Evolutionary conservation across 192 early-diverging fungal genomes (phyloP), one percentile per base, ranked within the genome.

Genomic region (Coemansia sp.): DNA sequence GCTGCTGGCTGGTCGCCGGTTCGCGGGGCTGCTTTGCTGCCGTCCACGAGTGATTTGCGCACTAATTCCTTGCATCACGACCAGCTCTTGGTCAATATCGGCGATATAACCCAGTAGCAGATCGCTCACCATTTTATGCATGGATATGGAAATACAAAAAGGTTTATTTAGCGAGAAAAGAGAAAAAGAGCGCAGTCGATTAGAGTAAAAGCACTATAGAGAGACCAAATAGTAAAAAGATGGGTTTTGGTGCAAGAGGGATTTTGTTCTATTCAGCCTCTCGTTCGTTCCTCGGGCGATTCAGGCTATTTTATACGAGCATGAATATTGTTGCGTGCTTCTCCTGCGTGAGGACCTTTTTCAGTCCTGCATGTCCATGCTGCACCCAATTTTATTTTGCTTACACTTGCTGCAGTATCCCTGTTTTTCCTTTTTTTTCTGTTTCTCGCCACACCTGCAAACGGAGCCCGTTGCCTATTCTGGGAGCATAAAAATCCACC

Each of bases 61-160:
- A 5, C 69, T 58, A 28, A 75, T 81, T 9, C 78, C 78, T 44
- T 75, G 72, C 59, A 68, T 12, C 34, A 81, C 52, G 15, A 81
- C 44, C 54, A 81, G 69, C 37, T 74, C 78, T 22, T 60, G 64
- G 34, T 81, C 71, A 15, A 71, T 75, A 7, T 64, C 71, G 7
- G 66, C 59, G 7, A 72, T 60, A 40, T 72, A 69, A 12, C 50
- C 64, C 15, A 78, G 38, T 11, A 56, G 38, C 9, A 75, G 60
- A 10, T 57, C 59, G 25, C 59, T 31, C 59, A 69, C 64, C 11
- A 2, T 48, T 19, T 59, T 12, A 14, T 58, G 36, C 31, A 21
- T 42, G 11, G 19, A 21, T 17, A 38, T 56, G 20, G 38, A 56
- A 56, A 19, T 56, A 56, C 34, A 56, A 54, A 21, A n/a, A 44